phyloP scores from a whole-genome alignment of 23 red algal genomes.

The Gracilaria gracilis region DNA sequence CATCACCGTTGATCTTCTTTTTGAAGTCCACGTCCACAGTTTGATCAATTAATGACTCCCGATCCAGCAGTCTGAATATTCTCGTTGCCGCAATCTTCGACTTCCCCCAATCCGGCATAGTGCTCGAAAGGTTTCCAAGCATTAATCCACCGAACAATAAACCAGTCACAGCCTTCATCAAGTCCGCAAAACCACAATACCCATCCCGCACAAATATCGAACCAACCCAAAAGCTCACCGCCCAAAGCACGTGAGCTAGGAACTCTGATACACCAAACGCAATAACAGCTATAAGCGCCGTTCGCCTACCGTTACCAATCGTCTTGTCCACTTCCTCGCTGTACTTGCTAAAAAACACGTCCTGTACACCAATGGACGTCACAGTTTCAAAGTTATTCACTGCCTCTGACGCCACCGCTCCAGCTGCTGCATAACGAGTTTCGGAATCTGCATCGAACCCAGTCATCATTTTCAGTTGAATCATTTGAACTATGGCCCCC shows the following conservation, averaged over 20 bases:
- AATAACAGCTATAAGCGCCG: constrained; percentile 70
- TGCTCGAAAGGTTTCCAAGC: constrained; percentile 84
- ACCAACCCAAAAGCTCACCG: constrained; percentile 90
- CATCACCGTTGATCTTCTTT: constrained; percentile 54
- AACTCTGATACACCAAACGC: constrained; percentile 81
- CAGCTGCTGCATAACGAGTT: constrained; percentile 65
- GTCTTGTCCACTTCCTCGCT: constrained; percentile 63
- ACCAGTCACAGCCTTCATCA: constrained; percentile 76
- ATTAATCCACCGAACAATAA: constrained; percentile 89
- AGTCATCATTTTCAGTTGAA: constrained; percentile 93
- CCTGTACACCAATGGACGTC: constrained; percentile 76
- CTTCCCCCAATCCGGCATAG: constrained; percentile 77
- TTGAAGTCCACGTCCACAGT: constrained; percentile 31
- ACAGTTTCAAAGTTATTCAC: constrained; percentile 90
- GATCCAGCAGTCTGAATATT: constrained; percentile 90
- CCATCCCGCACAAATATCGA: constrained; percentile 69
- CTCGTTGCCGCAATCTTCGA: constrained; percentile 82
- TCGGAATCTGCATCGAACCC: constrained; percentile 82
- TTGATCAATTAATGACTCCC: constrained; percentile 77
- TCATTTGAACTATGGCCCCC: constrained; percentile 67
- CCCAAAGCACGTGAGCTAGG: constrained; percentile 73
- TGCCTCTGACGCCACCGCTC: constrained; percentile 79
- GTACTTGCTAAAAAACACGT: constrained; percentile 79
- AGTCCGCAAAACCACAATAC: constrained; percentile 56
- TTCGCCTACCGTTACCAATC: constrained; percentile 48